These are phyloP conservation scores for Phytophthora sojae DNA, from an alignment of 352 stramenopile species.

Conservation along the genomic window DNA sequence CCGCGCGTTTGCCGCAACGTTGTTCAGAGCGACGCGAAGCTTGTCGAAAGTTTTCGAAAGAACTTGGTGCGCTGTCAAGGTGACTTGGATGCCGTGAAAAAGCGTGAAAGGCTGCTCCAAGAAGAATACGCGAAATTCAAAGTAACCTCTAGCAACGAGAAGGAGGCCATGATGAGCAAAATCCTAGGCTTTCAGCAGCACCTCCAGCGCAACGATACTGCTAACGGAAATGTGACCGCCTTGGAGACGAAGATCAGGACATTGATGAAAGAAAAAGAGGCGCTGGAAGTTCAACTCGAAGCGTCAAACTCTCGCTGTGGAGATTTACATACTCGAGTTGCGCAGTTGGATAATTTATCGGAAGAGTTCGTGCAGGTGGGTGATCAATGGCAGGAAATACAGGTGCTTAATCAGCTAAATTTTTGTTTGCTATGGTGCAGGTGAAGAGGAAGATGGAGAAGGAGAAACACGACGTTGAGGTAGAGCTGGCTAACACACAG, in stretches of 20 bases:
- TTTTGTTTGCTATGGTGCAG: conserved; percentile 11
- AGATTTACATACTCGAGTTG: conserved; percentile 19
- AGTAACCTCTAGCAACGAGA: conserved; percentile 49
- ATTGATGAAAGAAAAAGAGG: conserved; percentile 44
- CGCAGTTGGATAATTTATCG: conserved; percentile 20
- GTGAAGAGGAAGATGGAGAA: conserved; percentile 35
- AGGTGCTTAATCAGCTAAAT: not conserved
- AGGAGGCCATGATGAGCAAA: conserved; percentile 64
- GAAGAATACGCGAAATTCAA: conserved; percentile 64
- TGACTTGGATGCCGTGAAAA: conserved; percentile 55
- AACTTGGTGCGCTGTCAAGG: conserved; percentile 59
- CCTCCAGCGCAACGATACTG: conserved; percentile 46
- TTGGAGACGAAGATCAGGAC: conserved; percentile 43
- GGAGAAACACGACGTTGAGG: conserved; percentile 20
- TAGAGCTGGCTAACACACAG: conserved; percentile 12
- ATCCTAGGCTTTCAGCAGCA: conserved; percentile 63
- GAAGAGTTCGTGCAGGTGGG: conserved; percentile 36
- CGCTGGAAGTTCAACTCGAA: conserved; percentile 24
- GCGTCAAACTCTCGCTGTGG: conserved; percentile 16
- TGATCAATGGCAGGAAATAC: not conserved
- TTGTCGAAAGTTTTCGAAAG: conserved; percentile 49
- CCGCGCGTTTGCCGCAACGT: not conserved
- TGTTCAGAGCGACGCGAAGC: conserved; percentile 56
- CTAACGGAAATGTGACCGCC: conserved; percentile 35
- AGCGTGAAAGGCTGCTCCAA: conserved; percentile 57